phyloP scores from a whole-genome alignment of 768 basidiomycete genomes.

The Coprinellus aureogranulatus region DNA sequence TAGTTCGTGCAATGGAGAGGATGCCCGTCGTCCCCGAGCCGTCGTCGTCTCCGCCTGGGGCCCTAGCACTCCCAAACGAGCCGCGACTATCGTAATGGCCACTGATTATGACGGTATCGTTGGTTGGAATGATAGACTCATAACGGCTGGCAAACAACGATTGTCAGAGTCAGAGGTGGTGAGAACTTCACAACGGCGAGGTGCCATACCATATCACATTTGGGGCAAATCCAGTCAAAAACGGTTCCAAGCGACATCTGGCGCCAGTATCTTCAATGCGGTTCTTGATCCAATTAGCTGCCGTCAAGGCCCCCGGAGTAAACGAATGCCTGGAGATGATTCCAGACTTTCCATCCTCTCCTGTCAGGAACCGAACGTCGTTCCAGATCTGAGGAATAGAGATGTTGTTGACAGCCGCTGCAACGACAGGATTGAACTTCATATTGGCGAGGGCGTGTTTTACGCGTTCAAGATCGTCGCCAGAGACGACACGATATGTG shows the following conservation, averaged over 20 bases:
- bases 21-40: slow-evolving; percentile 64
- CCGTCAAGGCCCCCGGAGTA: slow-evolving; percentile 57
- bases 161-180: background rate
- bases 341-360: slow-evolving; percentile 71
- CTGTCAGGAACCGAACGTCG: slow-evolving; percentile 81
- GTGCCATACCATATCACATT: slow-evolving; percentile 77
- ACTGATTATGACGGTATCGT: slow-evolving; percentile 68
- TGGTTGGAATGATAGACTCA: slow-evolving; percentile 49
- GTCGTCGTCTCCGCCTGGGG: slow-evolving; percentile 55
- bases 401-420: slow-evolving; percentile 66
- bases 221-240: slow-evolving; percentile 74
- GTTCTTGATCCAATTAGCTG: slow-evolving; percentile 73
- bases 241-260: slow-evolving; percentile 61
- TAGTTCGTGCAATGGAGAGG: slow-evolving; percentile 77
- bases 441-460: slow-evolving; percentile 54
- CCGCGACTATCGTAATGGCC: slow-evolving; percentile 93
- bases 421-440: slow-evolving; percentile 67
- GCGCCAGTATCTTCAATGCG: slow-evolving; percentile 76
- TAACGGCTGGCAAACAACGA: slow-evolving; percentile 48
- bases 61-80: slow-evolving; percentile 74
- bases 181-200: background rate
- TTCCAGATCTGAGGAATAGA: slow-evolving; percentile 62
- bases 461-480: slow-evolving; percentile 52
- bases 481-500: slow-evolving; percentile 54
- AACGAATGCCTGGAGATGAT: slow-evolving; percentile 85